Evolutionary conservation across 1,139 yeast species (phyloP), one percentile per base, ranked within the genome.

Genomic region (Lodderomyces parapsilosis): DNA sequence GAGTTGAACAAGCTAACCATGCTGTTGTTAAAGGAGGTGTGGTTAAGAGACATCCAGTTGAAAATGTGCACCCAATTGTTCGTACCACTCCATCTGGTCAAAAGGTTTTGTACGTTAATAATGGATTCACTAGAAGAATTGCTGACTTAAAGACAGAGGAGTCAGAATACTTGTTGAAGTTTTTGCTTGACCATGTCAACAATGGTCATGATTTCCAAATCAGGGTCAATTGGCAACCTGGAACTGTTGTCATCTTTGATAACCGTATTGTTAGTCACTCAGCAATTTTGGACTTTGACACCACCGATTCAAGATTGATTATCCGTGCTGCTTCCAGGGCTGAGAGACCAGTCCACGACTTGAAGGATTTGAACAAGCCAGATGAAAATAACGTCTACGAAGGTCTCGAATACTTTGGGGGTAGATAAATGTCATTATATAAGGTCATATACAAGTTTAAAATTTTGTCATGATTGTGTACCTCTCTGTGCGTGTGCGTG

Each of bases 211-310:
- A 69, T 48, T 63, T 69, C 46, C 74, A 69, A 49, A 58, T 65
- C 44, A 62, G 74, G 55, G 75, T 70, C 13, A 59, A 49, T 23
- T 69, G 73, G 70, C 74, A 66, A 51, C 68, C 71, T 23, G 60
- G 59, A 41, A 80, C 88, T 5, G 83, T 85, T 25, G 88, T 81
- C 19, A 63, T 82, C 18, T 85, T 89, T 86, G 90, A 84, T 55
- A 83, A 83, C 63, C 73, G 90, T 61, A 67, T 83, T 53, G 78
- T 80, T 25, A 63, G 74, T 36, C 90, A 84, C 59, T 65, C 83
- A 19, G 89, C 90, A 4, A 66, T 79, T 36, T 66, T 78, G 43
- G 89, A 83, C 60, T 81, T 84, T 83, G 62, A 58, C 27, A 65
- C 72, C 7, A 75, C 73, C 18, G 69, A 74, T 40, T 64, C 77